These are phyloP conservation scores for Fusarium tanahbumbuense DNA, from an alignment of 2,329 filamentous ascomycete species.

Conservation along the genomic window DNA sequence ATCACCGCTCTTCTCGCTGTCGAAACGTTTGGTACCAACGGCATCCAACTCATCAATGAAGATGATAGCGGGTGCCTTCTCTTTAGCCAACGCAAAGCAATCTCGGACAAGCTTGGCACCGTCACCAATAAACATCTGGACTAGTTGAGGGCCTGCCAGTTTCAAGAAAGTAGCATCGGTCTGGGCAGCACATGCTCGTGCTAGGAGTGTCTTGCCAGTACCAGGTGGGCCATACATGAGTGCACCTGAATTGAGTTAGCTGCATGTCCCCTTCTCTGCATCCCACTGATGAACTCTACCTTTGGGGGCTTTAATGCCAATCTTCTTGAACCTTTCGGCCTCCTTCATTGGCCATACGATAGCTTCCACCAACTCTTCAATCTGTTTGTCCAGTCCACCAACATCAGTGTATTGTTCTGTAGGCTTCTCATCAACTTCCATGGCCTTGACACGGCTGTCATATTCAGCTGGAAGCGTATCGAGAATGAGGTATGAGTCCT, in stretches of 20 bases:
- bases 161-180: slow-evolving; percentile 99
- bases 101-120: slow-evolving; percentile 97
- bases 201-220: slow-evolving; percentile 91
- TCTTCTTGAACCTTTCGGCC: slow-evolving; percentile 98
- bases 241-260: slow-evolving; percentile 90
- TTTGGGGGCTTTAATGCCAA: slow-evolving; percentile 99
- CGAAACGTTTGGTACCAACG: slow-evolving; percentile 98
- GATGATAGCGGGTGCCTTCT: slow-evolving; percentile 98
- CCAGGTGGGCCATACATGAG: slow-evolving; percentile 97
- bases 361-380: slow-evolving; percentile 97
- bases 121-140: slow-evolving; percentile 99
- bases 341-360: slow-evolving; percentile 99
- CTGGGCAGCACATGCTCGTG: slow-evolving; percentile 95
- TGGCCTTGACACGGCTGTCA: slow-evolving; percentile 98
- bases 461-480: slow-evolving; percentile 98
- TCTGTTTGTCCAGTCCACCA: slow-evolving; percentile 97
- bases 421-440: slow-evolving; percentile 99
- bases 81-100: slow-evolving; percentile 96
- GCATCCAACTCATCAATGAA: slow-evolving; percentile 99
- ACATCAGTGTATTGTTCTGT: slow-evolving; percentile 99
- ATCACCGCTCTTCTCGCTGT: slow-evolving; percentile 97
- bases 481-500: slow-evolving; percentile 97
- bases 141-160: slow-evolving; percentile 94
- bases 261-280: slow-evolving; percentile 65
- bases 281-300: slow-evolving; percentile 71